Evolutionary conservation across 1,284 basidiomycete genomes (phyloP), one percentile per base, ranked within the genome.

Genomic region (Rhizoctonia solani): DNA sequence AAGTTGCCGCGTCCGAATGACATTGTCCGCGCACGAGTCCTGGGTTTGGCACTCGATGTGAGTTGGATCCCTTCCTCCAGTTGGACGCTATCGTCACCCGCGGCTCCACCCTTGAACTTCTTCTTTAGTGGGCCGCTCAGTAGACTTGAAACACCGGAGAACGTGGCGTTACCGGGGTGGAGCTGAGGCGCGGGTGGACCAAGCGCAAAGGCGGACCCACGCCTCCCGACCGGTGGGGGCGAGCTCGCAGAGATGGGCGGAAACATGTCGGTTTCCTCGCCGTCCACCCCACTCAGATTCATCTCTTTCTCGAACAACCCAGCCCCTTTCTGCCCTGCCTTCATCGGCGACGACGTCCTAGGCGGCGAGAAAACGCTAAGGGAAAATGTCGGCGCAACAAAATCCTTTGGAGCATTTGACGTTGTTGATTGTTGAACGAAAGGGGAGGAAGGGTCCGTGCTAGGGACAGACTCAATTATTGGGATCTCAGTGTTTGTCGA

Each of bases 81-180:
- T 19, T 46, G 44, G 6, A 63, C 75, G 76, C 77, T 78, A 69
- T 78, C 77, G 29, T 79, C 77, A 6, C 9, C 44, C 6, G 74
- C 74, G 16, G 78, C 55, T 67, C 77, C 78, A 4, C 77, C 77
- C 29, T 71, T 70, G 25, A 74, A 74, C 69, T 75, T 75, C 70
- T 79, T 77, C 69, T 79, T 79, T 16, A 74, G 74, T 30, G 78
- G 71, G 47, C 73, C 69, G 16, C 77, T 77, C n/a, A 78, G 34
- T 30, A 63, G 23, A 21, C 59, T 63, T 37, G 59, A 63, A 5
- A 63, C 59, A 6, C 59, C 59, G 23, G 59, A 63, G 27, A 63
- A 63, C 23, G 47, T 63, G 5, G 34, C 59, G 34, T 65, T 37
- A 25, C 59, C 59, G 16, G 37, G 32, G 9, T 44, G 37, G 2